Base-by-base conservation (phyloP, 257 asterid species). In the Nemophila menziesii region DNA sequence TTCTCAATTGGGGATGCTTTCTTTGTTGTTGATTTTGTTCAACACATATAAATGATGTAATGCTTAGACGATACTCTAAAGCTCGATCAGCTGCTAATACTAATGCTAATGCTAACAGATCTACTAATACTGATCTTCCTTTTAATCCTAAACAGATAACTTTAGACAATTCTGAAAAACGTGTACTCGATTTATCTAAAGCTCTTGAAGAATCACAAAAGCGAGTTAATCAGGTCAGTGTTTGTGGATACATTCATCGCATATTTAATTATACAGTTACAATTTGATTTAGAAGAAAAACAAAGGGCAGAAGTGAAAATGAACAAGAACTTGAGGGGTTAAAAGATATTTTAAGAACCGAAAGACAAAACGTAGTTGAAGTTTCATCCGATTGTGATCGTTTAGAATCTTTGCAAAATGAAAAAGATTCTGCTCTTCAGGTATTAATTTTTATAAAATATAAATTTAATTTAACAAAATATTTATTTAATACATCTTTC, bases 21-120 rank as follows among this genome's bases (percentile, higher is more conserved):
- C n/a, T n/a, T n/a, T n/a, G n/a, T n/a, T n/a, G n/a, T n/a, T n/a
- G n/a, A n/a, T n/a, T n/a, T n/a, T n/a, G n/a, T n/a, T n/a, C n/a
- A 63, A 90, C 99, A 49, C 99, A 90, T 62, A 90, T 90, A 69
- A 90, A 85, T 56, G 99, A 90, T 65, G 99, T 90, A 27, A 90
- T 90, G 99, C 58, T 90, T 20, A 87, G 96, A 15, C 87, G 96
- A 39, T 90, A 90, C 72, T 90, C 99, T 36, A 90, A 85, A 72
- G 93, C 99, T 54, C 86, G 94, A 14, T 73, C 89, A 39, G 63
- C 80, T 6, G 68, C 93, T 34, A 82, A 79, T 77, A 86, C 89
- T 60, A n/a, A n/a, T n/a, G n/a, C n/a, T n/a, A n/a, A n/a, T n/a
- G 68, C 94, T 34, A 82, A 79, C 77, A 81, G 92, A 57, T 69